These are phyloP conservation scores for Torrubiellomyces zombiae DNA, from an alignment of 2,329 filamentous ascomycete species.

Conservation along the genomic window DNA sequence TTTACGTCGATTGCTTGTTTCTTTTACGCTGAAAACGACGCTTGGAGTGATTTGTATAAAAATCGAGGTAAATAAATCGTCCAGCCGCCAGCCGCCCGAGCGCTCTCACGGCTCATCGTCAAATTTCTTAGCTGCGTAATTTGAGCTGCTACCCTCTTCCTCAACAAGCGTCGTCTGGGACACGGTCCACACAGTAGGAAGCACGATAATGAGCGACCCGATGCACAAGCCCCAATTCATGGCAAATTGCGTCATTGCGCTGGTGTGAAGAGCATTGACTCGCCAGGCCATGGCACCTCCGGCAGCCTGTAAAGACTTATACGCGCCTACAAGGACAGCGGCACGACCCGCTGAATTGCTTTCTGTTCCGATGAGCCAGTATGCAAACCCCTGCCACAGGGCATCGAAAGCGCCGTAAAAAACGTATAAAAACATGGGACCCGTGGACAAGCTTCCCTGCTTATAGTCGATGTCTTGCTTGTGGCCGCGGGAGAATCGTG, in stretches of 20 bases:
- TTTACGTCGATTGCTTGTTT: no score
- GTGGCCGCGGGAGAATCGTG: constrained; percentile 18
- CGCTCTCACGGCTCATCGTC: no score
- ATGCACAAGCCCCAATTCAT: constrained; percentile 30
- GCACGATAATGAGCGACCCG: constrained; percentile 21
- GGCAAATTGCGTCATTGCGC: constrained; percentile 23
- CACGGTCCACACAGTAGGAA: constrained; percentile 25
- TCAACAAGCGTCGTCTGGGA: constrained; percentile 10
- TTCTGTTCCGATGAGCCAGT: constrained; percentile 38
- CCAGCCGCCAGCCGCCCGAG: no score
- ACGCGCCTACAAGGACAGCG: constrained; percentile 27
- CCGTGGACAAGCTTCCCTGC: constrained; percentile 31
- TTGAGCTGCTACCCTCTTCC: no score
- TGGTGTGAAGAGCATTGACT: constrained; percentile 19
- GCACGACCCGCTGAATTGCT: constrained; percentile 23
- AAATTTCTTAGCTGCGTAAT: no score
- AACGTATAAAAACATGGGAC: constrained; percentile 53
- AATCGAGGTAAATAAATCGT: no score
- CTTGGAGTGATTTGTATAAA: no score
- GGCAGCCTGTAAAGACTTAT: constrained; percentile 26
- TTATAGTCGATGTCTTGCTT: constrained; percentile 31
- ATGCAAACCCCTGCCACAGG: constrained; percentile 47
- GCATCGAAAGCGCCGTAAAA: constrained; percentile 56
- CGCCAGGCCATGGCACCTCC: constrained; percentile 30
- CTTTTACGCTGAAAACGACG: no score